A percentile compares a stretch with the other conserved stretches of the same genome.
These are phyloP conservation scores for Phlebiopsis gigantea DNA, from an alignment of 768 basidiomycete genomes.

Conservation along the genomic window DNA sequence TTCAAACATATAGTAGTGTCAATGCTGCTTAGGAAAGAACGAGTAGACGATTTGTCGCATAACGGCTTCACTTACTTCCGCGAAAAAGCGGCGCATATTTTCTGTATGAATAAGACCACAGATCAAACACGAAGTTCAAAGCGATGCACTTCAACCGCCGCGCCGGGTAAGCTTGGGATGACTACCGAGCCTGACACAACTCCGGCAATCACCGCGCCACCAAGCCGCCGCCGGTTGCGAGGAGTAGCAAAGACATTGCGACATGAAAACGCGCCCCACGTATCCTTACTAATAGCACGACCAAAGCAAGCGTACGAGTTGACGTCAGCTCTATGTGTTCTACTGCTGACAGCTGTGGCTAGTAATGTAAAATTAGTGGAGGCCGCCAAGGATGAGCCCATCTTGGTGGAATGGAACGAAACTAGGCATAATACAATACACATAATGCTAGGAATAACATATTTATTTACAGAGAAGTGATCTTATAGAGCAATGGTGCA, in stretches of 20 bases:
- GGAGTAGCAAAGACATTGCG: neutral
- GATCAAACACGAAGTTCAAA: no score
- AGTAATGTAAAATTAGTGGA: no score
- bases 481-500: neutral
- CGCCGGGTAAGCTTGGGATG: no score
- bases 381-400: no score
- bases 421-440: neutral
- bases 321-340: neutral
- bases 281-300: neutral
- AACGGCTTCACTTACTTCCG: no score
- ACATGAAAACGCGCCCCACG: neutral
- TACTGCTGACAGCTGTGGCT: no score
- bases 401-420: neutral
- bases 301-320: neutral
- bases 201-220: neutral
- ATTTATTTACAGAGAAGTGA: neutral
- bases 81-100: no score
- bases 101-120: no score
- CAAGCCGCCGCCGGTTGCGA: neutral
- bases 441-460: neutral
- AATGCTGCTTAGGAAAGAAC: no score
- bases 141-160: no score
- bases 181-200: neutral
- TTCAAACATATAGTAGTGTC: no score
- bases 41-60: no score